Conservation (phyloP, 768 basidiomycete genomes). For the Cystofilobasidium ferigula region DNA sequence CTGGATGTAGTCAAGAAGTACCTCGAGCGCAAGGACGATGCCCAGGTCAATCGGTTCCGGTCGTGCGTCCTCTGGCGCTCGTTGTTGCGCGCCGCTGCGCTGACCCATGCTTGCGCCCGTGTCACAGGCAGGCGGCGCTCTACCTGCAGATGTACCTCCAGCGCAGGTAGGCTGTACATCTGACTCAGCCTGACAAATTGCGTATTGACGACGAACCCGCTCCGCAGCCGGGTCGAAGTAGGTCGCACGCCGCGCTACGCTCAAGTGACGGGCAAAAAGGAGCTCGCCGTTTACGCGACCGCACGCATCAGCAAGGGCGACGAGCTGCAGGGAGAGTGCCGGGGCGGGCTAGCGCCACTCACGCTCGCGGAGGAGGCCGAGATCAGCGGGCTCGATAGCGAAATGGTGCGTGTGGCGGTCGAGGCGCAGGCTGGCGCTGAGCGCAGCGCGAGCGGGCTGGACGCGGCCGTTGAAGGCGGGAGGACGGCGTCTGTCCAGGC, state of each 20-base stretch:
- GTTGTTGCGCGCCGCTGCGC: not conserved
- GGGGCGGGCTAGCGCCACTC: not conserved
- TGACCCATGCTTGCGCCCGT: not conserved
- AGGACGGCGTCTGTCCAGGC: not conserved
- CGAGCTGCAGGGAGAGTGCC: not conserved
- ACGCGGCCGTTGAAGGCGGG: not conserved
- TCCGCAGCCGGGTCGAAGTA: not conserved
- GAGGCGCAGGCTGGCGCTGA: not conserved
- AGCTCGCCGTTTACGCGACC: conserved; percentile 10
- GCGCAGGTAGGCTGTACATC: not conserved
- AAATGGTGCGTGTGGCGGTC: not conserved
- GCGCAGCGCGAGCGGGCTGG: not conserved
- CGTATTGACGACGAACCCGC: not conserved
- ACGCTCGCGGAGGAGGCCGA: not conserved
- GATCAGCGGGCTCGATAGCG: not conserved
- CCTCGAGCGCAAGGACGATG: not conserved
- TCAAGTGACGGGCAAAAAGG: not conserved
- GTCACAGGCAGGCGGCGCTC: not conserved
- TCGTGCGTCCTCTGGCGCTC: not conserved
- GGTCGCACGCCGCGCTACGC: conserved; percentile 3
- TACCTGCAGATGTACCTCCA: conserved; percentile 3
- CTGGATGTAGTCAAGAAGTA: not conserved
- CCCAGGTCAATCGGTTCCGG: not conserved
- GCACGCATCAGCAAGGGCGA: not conserved
- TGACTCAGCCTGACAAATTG: not conserved